These are phyloP conservation scores for Syncephalastrum monosporum DNA, from an alignment of 371 early-diverging fungal genomes.

Conservation along the genomic window DNA sequence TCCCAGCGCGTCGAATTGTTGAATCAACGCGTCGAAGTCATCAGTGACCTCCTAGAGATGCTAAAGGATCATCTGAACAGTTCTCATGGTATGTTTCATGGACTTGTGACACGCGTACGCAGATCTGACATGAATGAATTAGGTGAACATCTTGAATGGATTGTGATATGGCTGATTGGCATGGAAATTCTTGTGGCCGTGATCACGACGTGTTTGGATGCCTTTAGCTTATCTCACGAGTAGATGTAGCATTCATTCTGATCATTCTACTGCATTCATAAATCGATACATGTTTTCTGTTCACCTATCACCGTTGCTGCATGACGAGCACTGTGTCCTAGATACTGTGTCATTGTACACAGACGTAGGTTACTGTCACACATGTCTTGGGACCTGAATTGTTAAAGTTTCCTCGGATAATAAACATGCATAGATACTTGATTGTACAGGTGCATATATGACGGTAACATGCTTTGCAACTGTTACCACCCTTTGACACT, in stretches of 20 bases:
- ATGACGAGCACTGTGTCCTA: too few relatives aligned
- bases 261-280: too few relatives aligned
- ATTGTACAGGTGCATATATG: too few relatives aligned
- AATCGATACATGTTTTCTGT: too few relatives aligned
- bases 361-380: too few relatives aligned
- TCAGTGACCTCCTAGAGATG: conserved; percentile 84
- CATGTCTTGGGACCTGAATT: too few relatives aligned
- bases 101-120: neutral
- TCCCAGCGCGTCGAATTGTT: conserved; percentile 69
- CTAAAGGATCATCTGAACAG: conserved; percentile 78
- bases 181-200: conserved; percentile 81
- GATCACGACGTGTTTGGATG: conserved; percentile 76
- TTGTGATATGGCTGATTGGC: conserved; percentile 79
- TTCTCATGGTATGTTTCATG: conserved; percentile 49
- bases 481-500: too few relatives aligned
- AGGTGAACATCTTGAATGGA: conserved; percentile 83
- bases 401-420: too few relatives aligned
- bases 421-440: too few relatives aligned
- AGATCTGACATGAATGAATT: neutral
- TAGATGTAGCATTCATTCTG: conserved; percentile 7
- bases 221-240: conserved; percentile 50
- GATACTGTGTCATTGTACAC: too few relatives aligned
- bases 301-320: too few relatives aligned
- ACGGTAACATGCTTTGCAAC: too few relatives aligned
- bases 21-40: conserved; percentile 61